These are phyloP conservation scores for Cynara cardunculus DNA, from an alignment of 129 eudicot genomes.

Conservation along the genomic window DNA sequence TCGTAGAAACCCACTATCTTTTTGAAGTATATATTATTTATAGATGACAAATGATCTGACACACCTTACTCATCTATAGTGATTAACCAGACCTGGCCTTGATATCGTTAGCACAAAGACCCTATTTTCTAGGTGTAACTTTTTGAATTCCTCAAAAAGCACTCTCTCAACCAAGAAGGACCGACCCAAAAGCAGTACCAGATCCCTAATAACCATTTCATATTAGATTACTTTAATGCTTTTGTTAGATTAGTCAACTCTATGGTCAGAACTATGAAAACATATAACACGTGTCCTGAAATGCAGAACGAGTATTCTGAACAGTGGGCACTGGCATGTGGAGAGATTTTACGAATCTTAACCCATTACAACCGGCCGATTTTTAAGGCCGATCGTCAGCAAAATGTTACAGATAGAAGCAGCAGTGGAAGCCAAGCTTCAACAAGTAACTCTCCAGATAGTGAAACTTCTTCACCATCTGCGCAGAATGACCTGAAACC, in stretches of 20 bases:
- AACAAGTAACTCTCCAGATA: constrained; percentile 48
- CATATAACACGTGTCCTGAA: constrained; percentile 7
- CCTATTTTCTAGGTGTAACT: not conserved
- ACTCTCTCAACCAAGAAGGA: not conserved
- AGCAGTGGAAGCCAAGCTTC: constrained; percentile 68
- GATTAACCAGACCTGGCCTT: no score
- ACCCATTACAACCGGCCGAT: constrained; percentile 96
- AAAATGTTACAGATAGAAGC: constrained; percentile 56
- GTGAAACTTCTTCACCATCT: constrained; percentile 38
- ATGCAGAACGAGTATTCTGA: constrained; percentile 90
- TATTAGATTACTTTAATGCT: not conserved
- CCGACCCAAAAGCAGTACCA: not conserved
- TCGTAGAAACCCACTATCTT: no score
- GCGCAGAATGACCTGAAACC: constrained; percentile 69
- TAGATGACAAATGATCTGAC: no score
- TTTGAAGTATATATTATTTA: no score
- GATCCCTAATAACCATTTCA: not conserved
- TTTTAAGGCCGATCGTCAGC: constrained; percentile 62
- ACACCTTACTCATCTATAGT: no score
- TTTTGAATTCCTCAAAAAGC: not conserved
- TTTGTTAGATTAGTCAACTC: not conserved
- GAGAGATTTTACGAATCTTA: constrained; percentile 83
- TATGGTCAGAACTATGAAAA: not conserved
- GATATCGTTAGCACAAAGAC: no score
- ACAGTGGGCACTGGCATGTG: constrained; percentile 99